Conservation (phyloP, 176 grass and related monocot species). For the Eleusine indica region DNA sequence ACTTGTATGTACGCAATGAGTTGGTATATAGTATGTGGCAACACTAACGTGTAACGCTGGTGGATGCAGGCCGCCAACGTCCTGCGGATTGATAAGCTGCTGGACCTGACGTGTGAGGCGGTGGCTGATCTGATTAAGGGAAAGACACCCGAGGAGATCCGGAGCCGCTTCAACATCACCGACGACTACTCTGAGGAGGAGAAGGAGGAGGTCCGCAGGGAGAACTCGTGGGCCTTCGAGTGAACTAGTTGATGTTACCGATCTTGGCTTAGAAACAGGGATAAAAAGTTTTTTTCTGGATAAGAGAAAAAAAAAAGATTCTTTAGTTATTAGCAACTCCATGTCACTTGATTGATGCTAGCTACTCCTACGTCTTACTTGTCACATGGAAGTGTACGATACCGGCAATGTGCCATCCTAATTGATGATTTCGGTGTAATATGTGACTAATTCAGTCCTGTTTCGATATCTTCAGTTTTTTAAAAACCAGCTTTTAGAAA, state of each 20-base stretch:
- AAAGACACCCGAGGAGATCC: background rate
- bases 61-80: background rate
- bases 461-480: too few species aligned
- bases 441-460: too few species aligned
- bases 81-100: background rate
- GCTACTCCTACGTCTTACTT: background rate
- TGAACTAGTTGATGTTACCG: background rate
- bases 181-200: constrained; percentile 38
- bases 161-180: background rate
- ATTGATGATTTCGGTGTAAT: too few species aligned
- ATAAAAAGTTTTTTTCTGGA: too few species aligned
- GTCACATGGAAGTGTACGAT: background rate
- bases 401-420: too few species aligned
- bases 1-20: background rate
- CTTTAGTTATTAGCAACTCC: too few species aligned
- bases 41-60: background rate
- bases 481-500: too few species aligned
- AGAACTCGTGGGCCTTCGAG: constrained; percentile 38
- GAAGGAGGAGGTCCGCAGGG: constrained; percentile 10
- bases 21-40: background rate
- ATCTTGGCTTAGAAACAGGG: too few species aligned
- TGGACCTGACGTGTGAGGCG: constrained; percentile 11
- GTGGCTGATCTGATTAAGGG: constrained; percentile 9
- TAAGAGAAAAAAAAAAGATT: too few species aligned
- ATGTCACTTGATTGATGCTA: background rate